Base-by-base conservation (phyloP, 169 alveolate species). In the Plasmodium gaboni region DNA sequence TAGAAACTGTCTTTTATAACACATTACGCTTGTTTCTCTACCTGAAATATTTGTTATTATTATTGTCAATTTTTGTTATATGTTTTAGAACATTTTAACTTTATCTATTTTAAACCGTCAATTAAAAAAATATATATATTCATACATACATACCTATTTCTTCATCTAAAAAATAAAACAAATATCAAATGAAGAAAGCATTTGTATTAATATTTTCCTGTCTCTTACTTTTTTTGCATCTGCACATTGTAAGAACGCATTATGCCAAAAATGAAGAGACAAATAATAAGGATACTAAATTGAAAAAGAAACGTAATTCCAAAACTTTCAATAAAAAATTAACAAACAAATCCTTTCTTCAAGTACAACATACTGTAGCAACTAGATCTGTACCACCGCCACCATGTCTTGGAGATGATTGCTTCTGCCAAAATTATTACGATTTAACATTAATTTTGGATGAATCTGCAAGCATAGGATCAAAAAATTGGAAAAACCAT, bases 401-500 rank as follows among this genome's bases (percentile, higher is more conserved):
- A 64, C 89, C 89, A 50, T 78, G 89, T 44, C 70, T 50, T 7
- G 89, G 80, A 19, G 67, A 63, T 69, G 89, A 64, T 24, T 78
- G 89, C 48, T 65, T 78, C 67, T 78, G 89, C 53, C 15, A 64
- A 55, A 78, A 51, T 78, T 78, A 48, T 64, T 78, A 78, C 76
- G 89, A 78, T 69, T 78, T 78, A 70, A 78, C 89, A 64, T 78
- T 78, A 26, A 78, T 78, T 78, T 64, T 78, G 42, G 89, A 78
- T 32, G 89, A 78, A 78, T 78, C 89, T 13, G 89, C 48, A 64
- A 78, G 89, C 64, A 78, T 78, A 64, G 48, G 57, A 64, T 48
- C 2, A 38, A 26, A 17, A 64, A 48, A 78, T 78, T 78, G 89
- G 89, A 48, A 13, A 26, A 65, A 78, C 5, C 44, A 78, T 26